phyloP scores from a whole-genome alignment of 495 filamentous ascomycete species.

The Rusavskia elegans region DNA sequence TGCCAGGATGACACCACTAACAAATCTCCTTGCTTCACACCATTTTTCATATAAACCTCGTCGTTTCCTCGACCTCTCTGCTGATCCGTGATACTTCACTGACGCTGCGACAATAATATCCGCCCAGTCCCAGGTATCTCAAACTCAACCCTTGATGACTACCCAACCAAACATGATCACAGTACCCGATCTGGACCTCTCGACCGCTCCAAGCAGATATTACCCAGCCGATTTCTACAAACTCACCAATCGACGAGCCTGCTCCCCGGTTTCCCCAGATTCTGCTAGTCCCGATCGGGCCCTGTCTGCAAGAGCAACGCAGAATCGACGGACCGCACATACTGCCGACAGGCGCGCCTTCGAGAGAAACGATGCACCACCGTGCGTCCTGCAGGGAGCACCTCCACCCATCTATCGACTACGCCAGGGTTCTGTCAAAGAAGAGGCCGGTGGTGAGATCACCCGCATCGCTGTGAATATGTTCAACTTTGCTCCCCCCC shows the following conservation, averaged over 20 bases:
- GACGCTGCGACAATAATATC: neutral
- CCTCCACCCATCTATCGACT: neutral
- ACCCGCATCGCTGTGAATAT: neutral
- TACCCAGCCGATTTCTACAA: constrained; percentile 10
- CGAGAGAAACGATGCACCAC: neutral
- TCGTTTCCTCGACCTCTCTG: neutral
- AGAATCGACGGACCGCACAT: constrained; percentile 4
- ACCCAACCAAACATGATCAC: constrained; percentile 2
- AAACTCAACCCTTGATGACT: neutral
- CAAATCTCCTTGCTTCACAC: neutral
- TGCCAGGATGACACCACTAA: neutral
- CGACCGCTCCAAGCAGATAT: constrained; percentile 9
- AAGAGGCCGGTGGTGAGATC: constrained; percentile 11
- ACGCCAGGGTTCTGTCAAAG: constrained; percentile 11
- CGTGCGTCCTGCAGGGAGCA: neutral
- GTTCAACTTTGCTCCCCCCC: neutral
- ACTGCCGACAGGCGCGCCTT: constrained; percentile 16
- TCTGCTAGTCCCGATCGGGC: neutral
- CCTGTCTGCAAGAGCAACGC: neutral
- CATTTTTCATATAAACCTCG: neutral
- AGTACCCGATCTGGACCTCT: constrained; percentile 8
- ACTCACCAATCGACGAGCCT: constrained; percentile 14
- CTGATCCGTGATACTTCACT: neutral
- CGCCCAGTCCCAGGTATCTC: neutral
- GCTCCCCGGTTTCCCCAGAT: constrained; percentile 12